phyloP scores from a whole-genome alignment of 2,329 filamentous ascomycete species.

The Paradendryphiella salina region DNA sequence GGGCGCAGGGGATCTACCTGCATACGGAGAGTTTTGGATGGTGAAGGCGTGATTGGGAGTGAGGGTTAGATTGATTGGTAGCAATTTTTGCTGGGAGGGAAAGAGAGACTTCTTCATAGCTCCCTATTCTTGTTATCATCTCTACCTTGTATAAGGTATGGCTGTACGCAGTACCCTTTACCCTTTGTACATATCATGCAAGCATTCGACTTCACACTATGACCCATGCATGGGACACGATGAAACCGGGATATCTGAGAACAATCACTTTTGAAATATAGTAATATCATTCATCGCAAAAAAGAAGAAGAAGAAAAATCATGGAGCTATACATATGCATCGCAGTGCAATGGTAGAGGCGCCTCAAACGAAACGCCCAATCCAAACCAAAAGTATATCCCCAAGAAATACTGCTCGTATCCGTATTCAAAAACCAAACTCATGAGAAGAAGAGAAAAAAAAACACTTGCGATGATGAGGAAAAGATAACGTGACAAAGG shows the following conservation, averaged over 20 bases:
- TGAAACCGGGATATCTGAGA: conserved; percentile 1
- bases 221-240: background rate
- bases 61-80: background rate
- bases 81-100: background rate
- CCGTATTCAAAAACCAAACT: background rate
- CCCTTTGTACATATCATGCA: background rate
- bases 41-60: background rate
- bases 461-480: conserved; percentile 3
- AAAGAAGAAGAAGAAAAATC: conserved; percentile 10
- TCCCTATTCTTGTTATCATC: background rate
- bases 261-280: conserved; percentile 2
- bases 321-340: background rate
- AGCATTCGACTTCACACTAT: too few species aligned
- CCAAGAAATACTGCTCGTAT: conserved; percentile 8
- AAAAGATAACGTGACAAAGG: conserved; percentile 9
- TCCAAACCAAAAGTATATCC: conserved; percentile 1
- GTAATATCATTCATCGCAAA: conserved; percentile 15
- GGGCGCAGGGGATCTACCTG: conserved; percentile 65
- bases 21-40: conserved; percentile 60
- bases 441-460: background rate
- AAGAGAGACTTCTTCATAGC: too few species aligned
- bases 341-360: conserved; percentile 4
- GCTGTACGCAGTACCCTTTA: background rate
- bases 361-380: conserved; percentile 11
- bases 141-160: background rate